Evolutionary conservation across 169 alveolate species (phyloP).

Genomic region (Plasmodium inui): DNA sequence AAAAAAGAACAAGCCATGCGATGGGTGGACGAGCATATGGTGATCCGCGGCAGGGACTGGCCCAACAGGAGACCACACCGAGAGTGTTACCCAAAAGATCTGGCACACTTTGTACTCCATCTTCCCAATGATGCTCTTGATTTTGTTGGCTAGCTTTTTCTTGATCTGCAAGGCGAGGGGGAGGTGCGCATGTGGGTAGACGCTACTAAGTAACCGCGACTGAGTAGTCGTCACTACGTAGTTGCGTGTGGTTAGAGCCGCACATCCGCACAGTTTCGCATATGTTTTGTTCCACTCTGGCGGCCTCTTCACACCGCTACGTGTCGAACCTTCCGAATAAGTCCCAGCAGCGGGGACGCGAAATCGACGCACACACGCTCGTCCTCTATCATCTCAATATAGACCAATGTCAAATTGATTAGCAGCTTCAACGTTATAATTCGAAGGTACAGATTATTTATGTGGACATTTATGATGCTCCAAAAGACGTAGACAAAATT

Average conservation of each 20-base stretch:
- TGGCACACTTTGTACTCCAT: conserved; percentile 77
- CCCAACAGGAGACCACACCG: background rate
- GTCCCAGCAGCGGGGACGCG: conserved; percentile 4
- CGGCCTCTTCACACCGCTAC: background rate
- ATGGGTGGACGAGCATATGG: background rate
- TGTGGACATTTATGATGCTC: conserved; percentile 53
- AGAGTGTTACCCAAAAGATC: conserved; percentile 54
- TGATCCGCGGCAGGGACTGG: background rate
- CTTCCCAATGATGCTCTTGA: conserved; percentile 28
- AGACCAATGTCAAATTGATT: conserved; percentile 30
- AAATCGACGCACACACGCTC: background rate
- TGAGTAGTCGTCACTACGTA: background rate
- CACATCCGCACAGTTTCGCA: too few species aligned
- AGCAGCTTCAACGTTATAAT: conserved; percentile 41
- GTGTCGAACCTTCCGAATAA: conserved; percentile 21
- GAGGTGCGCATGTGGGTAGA: background rate
- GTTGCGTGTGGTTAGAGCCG: too few species aligned
- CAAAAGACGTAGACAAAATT: conserved; percentile 61
- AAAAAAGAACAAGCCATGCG: background rate
- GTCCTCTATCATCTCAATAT: conserved; percentile 32
- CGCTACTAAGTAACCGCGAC: background rate
- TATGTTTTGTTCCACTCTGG: too few species aligned
- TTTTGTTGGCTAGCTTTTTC: conserved; percentile 60
- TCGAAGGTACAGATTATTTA: conserved; percentile 63
- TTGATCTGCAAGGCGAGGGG: conserved; percentile 14